Evolutionary conservation across 2,329 filamentous ascomycete genomes (phyloP).

Genomic region (Colletotrichum phormii): DNA sequence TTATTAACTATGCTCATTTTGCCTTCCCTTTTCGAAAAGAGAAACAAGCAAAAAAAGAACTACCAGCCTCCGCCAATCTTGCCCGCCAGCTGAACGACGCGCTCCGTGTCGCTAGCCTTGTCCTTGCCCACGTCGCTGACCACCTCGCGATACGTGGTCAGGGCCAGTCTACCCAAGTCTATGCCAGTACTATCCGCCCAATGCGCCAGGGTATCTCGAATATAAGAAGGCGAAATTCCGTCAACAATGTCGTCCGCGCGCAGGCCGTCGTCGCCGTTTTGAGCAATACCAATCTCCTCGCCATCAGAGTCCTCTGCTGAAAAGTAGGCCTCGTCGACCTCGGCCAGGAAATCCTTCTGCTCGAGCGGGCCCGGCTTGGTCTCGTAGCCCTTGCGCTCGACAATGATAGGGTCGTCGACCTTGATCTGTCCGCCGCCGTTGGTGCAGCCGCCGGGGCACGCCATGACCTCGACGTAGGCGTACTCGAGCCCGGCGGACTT

Average conservation of each 20-base stretch:
- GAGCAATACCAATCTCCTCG: constrained; percentile 39
- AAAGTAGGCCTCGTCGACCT: constrained; percentile 91
- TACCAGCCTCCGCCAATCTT: constrained; percentile 96
- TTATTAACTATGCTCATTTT: constrained; percentile 27
- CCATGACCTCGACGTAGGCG: constrained; percentile 98
- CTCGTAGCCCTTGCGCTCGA: constrained; percentile 58
- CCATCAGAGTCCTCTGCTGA: constrained; percentile 72
- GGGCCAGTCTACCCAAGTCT: constrained; percentile 76
- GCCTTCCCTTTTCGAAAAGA: background rate
- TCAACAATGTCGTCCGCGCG: constrained; percentile 63
- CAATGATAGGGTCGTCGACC: constrained; percentile 78
- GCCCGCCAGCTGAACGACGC: constrained; percentile 87
- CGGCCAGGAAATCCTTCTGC: constrained; percentile 86
- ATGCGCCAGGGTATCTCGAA: constrained; percentile 77
- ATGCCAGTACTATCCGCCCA: constrained; percentile 82
- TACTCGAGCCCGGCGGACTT: constrained; percentile 72
- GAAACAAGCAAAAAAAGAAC: constrained; percentile 34
- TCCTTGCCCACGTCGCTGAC: constrained; percentile 94
- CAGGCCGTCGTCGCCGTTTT: constrained; percentile 42
- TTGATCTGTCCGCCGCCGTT: constrained; percentile 98
- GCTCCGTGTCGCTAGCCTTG: constrained; percentile 76
- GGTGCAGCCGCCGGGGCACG: constrained; percentile 97
- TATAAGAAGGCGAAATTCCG: constrained; percentile 73
- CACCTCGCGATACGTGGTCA: constrained; percentile 91
- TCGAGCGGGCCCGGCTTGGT: constrained; percentile 77